Percentiles rank a stretch among this genome's conserved stretches.
These are phyloP conservation scores for Apiotrichum domesticum DNA, from an alignment of 1,284 basidiomycete genomes.

Conservation along the genomic window DNA sequence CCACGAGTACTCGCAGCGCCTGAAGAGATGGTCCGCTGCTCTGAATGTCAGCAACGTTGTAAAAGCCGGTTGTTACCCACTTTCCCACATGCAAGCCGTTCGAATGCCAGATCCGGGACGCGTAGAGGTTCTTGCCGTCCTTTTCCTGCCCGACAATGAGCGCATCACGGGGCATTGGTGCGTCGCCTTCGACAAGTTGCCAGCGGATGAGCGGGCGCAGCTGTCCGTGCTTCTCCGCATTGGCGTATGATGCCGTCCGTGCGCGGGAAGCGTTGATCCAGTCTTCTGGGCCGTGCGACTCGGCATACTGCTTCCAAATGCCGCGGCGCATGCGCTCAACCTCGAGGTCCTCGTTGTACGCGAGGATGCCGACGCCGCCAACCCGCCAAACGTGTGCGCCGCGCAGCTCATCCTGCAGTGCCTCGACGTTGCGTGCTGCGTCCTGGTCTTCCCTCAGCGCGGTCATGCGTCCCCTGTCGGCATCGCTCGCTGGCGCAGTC, in stretches of 20 bases:
- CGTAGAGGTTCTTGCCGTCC: constrained; percentile 35
- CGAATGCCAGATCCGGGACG: constrained; percentile 38
- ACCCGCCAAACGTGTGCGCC: constrained; percentile 35
- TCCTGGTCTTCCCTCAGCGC: constrained; percentile 12
- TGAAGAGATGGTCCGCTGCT: constrained; percentile 34
- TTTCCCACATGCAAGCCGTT: constrained; percentile 45
- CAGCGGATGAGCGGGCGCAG: constrained; percentile 36
- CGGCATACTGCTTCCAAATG: constrained; percentile 27
- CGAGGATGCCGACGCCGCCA: constrained; percentile 34
- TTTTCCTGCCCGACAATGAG: constrained; percentile 41
- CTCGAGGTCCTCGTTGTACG: constrained; percentile 24
- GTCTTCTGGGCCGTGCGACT: constrained; percentile 44
- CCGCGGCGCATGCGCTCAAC: constrained; percentile 25
- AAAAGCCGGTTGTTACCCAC: constrained; percentile 17
- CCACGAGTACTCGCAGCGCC: constrained; percentile 37
- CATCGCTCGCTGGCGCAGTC: neutral
- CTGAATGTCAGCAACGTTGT: constrained; percentile 7
- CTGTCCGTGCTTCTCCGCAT: constrained; percentile 2
- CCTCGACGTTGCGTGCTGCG: constrained; percentile 6
- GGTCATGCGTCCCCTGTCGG: neutral
- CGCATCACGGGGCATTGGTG: constrained; percentile 35
- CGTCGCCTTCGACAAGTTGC: constrained; percentile 37
- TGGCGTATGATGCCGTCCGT: constrained; percentile 50
- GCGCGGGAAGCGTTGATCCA: constrained; percentile 62
- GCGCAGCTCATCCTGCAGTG: constrained; percentile 30